Conservation (phyloP, 768 basidiomycete genomes). For the Hortiboletus campestris region DNA sequence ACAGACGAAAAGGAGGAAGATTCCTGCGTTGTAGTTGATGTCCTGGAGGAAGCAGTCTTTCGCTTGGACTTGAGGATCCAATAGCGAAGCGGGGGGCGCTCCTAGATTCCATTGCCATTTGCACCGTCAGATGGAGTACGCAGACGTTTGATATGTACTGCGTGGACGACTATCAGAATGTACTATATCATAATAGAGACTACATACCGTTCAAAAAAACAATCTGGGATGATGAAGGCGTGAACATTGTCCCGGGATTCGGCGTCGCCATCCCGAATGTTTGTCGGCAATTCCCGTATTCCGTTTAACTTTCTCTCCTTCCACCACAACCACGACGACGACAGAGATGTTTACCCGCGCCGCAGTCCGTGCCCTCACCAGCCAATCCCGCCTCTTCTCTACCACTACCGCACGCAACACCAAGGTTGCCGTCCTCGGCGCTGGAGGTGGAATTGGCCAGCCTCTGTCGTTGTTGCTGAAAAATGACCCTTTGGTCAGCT, state of each 20-base stretch:
- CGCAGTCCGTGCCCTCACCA: conserved; percentile 54
- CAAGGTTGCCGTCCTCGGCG: conserved; percentile 96
- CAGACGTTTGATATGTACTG: neutral
- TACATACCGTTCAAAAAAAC: too few species aligned
- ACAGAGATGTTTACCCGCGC: conserved; percentile 65
- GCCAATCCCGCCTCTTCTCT: conserved; percentile 68
- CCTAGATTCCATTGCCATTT: neutral
- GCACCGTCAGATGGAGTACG: neutral
- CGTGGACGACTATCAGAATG: neutral
- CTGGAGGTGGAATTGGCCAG: conserved; percentile 98
- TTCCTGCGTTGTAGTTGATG: neutral
- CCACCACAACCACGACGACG: conserved; percentile 19
- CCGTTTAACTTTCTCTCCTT: neutral
- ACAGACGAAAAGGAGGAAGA: neutral
- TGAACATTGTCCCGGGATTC: neutral
- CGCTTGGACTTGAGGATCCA: neutral
- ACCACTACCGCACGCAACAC: conserved; percentile 67
- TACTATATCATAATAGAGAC: neutral
- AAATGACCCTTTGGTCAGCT: conserved; percentile 84
- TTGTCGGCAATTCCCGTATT: conserved; percentile 17
- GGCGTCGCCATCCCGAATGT: conserved; percentile 1
- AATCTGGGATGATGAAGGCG: too few species aligned
- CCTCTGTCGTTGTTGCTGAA: conserved; percentile 89
- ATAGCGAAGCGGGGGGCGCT: neutral
- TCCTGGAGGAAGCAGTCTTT: neutral